Evolutionary conservation across 192 early-diverging fungal genomes (phyloP), one percentile per base, ranked within the genome.

Genomic region (Coemansia sp.): DNA sequence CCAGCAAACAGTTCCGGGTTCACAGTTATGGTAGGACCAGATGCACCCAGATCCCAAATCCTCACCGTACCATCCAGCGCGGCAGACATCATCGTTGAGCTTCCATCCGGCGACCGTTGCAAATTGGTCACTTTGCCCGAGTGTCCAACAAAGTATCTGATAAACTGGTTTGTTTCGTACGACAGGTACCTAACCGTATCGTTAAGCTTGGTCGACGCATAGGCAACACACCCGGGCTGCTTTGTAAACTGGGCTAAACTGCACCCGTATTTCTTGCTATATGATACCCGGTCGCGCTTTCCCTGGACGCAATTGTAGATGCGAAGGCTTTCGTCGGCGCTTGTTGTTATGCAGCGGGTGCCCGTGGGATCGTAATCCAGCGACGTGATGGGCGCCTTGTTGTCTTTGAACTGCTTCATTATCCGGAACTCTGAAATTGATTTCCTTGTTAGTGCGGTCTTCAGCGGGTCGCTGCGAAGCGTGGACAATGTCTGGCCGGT

Each of bases 231-330:
- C 18, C 87, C 91, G 9, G 79, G 66, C 51, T 87, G 81, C 76
- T 95, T 93, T 12, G 96, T 96, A 67, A 98, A 99, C 19, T 89
- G 86, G 2, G 93, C 94, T 32, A 95, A 74, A 40, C 89, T 84
- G 58, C 94, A 95, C 8, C 97, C 97, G 71, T 98, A 99, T 52
- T 99, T 99, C 84, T 97, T 96, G 72, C 93, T 95, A 72, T 87
- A 95, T 13, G 92, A 76, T 0, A 90, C 88, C 45, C 90, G 89
- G 64, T 88, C 86, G 41, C 87, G 78, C 16, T 87, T 93, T 65
- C 95, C 95, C 32, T 80, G 80, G 19, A 78, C 62, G 74, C 90
- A 90, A 80, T 95, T 89, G 70, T 96, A 98, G 42, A 99, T 81
- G 16, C 89, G 87, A 49, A 99, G 74, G 51, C 89, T 89, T 67